Evolutionary conservation across 352 stramenopile genomes (phyloP), one percentile per base, ranked within the genome.

Genomic region (Phytophthora cactorum): DNA sequence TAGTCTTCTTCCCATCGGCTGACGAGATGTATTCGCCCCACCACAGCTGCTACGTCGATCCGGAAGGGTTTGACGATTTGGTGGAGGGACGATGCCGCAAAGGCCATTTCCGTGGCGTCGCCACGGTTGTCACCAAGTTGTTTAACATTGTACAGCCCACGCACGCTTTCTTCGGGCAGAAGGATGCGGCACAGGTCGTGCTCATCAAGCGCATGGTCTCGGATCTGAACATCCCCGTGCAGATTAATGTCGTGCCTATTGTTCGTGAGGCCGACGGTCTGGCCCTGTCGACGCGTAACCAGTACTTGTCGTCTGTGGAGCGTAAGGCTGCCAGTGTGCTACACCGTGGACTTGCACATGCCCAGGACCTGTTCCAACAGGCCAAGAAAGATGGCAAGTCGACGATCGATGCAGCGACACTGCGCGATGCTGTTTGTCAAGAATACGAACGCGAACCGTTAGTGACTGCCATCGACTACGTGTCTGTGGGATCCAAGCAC

Each of bases 151-250:
- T 99, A 46, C 81, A 92, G 63, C 98, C 98, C 10, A 98, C 91
- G 14, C 89, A 97, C 69, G 97, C 97, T 15, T 99, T 98, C 77
- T 99, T 99, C 80, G 98, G 98, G 14, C 97, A 99, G 74, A 99
- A 99, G 75, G 98, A 99, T 79, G 97, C 97, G 4, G 92, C 97
- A 4, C 98, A 99, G 77, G 98, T 96, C 56, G 91, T 98, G 66
- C 79, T 99, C 5, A 97, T 99, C 66, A 89, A 96, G 67, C 84
- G 96, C 22, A 91, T 99, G 38, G 95, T 99, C 31, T 77, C 95
- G 28, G 98, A 99, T 77, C 83, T 99, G 52, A 97, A 99, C 78
- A 96, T 99, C 66, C 82, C 94, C 38, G 84, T 98, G 25, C 75
- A 97, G 52, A 86, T 99, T 44, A 72, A 95, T 9, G 87, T 99